Base-by-base conservation (phyloP, 2,329 filamentous ascomycete species). In the Diplodia mutila region DNA sequence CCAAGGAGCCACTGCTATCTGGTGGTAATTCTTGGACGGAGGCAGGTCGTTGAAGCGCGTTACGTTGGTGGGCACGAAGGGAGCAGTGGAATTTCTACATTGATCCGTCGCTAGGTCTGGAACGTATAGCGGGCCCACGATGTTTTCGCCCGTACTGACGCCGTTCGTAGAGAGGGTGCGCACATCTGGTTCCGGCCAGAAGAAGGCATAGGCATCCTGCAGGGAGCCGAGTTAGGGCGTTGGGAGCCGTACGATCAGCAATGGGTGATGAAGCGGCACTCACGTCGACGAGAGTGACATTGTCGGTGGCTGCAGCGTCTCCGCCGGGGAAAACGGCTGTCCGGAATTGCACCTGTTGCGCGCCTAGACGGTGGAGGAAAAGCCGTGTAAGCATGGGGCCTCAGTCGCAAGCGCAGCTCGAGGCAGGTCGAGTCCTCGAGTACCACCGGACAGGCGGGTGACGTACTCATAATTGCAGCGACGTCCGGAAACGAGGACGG, bases 1-100 rank as follows among this genome's bases (percentile, higher is more conserved):
- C 94, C 94, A 98, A 32, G 94, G 94, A 27, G 92, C 94, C 65
- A 97, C 81, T 32, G 91, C 94, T 72, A 97, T 87, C 63, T 93
- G 83, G 66, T 90, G 88, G 77, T 92, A 93, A 71, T 91, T 88
- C 23, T 77, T 76, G 59, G 85, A 85, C 0, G 84, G 82, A 0
- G 85, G 84, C 18, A 97, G 86, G 73, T 95, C 85, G n/a, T 79
- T 77, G 72, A 87, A 85, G 18, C 90, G 87, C 14, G 92, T 97
- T 66, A 89, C 92, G 77, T 95, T 94, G 46, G 77, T 73, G 1
- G 93, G 92, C 9, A 97, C 85, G 72, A 90, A 88, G n/a, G 85
- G 78, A 49, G 84, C 84, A 51, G 90, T 87, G 55, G 86, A 79
- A 18, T 87, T 81, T 75, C 84, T 84, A 80, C 94, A 97, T 0